Evolutionary conservation across 768 basidiomycete species (phyloP).

Genomic region (Pisolithus marmoratus): DNA sequence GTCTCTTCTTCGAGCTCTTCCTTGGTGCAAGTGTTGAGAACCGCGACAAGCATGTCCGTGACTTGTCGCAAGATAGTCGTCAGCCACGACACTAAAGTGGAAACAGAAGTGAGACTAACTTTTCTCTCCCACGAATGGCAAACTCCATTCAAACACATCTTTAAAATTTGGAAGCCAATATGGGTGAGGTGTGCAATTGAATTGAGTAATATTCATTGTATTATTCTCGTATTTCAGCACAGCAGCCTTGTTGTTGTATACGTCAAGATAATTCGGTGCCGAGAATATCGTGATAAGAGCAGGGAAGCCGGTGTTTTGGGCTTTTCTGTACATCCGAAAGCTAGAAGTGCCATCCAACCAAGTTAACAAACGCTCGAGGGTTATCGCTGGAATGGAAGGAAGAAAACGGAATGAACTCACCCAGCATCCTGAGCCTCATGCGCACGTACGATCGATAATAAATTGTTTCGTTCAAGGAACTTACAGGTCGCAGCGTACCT

Average conservation of each 20-base stretch:
- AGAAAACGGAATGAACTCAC: conserved; percentile 34
- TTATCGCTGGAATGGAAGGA: not conserved
- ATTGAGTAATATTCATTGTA: conserved; percentile 92
- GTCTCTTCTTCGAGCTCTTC: conserved; percentile 86
- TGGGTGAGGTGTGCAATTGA: conserved; percentile 73
- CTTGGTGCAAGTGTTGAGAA: conserved; percentile 91
- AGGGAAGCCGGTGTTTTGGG: conserved; percentile 88
- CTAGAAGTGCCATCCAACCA: conserved; percentile 29
- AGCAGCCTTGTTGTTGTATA: conserved; percentile 94
- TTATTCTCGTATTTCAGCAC: conserved; percentile 97
- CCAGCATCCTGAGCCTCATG: conserved; percentile 98
- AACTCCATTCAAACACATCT: conserved; percentile 97
- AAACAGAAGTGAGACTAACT: conserved; percentile 46
- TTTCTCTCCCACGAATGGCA: conserved; percentile 96
- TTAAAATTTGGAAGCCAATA: conserved; percentile 98
- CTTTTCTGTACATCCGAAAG: conserved; percentile 92
- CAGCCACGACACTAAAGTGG: not conserved
- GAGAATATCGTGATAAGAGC: conserved; percentile 98
- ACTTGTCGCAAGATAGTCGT: conserved; percentile 42
- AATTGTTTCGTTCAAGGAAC: conserved; percentile 86
- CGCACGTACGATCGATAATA: conserved; percentile 91
- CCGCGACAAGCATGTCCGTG: conserved; percentile 96
- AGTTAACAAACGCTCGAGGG: not conserved
- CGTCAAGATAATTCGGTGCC: conserved; percentile 94
- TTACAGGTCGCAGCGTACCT: conserved; percentile 86